Evolutionary conservation across 176 grass and related monocot genomes (phyloP), one percentile per base, ranked within the genome.

Genomic region (Ananas comosus): DNA sequence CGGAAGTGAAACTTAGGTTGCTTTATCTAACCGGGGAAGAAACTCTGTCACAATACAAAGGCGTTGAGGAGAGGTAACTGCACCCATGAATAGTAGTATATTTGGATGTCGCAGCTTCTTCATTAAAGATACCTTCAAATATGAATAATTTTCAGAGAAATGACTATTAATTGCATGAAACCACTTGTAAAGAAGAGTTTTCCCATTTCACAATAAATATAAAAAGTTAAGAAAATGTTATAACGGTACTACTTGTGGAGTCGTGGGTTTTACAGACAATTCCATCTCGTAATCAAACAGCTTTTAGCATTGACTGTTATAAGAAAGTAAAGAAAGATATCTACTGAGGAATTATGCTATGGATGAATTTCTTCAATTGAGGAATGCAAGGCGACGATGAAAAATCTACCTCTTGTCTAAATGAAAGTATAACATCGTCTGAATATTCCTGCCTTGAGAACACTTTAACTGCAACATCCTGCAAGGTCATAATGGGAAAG

Each of bases 401-500:
- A 61, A 42, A 61, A 22, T 16, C 4, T 91, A 99, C 95, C 90
- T 99, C 95, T 84, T 99, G 95, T 33, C 87, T 91, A 69, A 99
- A 99, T 28, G 78, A 23, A 67, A 88, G 80, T 85, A 99, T 91
- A 64, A 99, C 64, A 58, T 99, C 95, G 25, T 94, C 95, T 0
- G 95, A 93, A 84, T 99, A 99, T 88, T 94, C 87, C 69, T 94
- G 95, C 70, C 79, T 99, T 22, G 90, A 94, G 76, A 99, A 94
- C 71, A 99, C 87, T 92, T 99, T 99, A 77, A 99, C 90, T 78
- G 85, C 94, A 49, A 99, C 95, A 88, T 99, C 95, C 95, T 99
- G 80, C 61, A 66, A 74, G 64, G 72, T n/a, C 49, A 75, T 80
- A 16, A 65, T 74, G 73, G 51, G 19, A 75, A 11, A 33, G 70